phyloP scores from a whole-genome alignment of 2,329 filamentous ascomycete species.

The Tolypocladium cylindrosporum region DNA sequence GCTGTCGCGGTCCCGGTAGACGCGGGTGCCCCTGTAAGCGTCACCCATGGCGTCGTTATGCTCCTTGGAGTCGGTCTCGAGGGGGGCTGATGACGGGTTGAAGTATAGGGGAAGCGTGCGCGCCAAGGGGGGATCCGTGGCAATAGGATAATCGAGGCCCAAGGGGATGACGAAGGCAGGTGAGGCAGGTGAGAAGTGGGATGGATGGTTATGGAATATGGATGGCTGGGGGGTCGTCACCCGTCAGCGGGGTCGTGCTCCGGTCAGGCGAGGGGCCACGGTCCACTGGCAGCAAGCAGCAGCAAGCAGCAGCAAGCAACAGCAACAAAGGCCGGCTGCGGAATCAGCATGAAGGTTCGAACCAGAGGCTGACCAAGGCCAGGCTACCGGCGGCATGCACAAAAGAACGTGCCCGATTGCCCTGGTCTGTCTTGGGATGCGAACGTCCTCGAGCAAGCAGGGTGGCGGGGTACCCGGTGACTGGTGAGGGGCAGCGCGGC shows the following conservation, averaged over 20 bases:
- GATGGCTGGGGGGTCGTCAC: background rate
- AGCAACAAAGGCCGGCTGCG: background rate
- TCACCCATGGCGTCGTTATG: conserved; percentile 3
- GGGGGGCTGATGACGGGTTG: background rate
- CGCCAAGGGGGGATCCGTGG: background rate
- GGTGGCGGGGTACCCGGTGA: background rate
- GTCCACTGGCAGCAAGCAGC: background rate
- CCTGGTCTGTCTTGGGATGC: background rate
- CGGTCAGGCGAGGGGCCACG: background rate
- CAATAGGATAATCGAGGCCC: background rate
- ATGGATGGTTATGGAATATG: background rate
- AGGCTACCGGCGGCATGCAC: background rate
- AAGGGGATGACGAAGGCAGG: background rate
- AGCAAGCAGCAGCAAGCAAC: background rate
- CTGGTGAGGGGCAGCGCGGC: background rate
- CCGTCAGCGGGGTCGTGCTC: background rate
- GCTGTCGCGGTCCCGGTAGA: conserved; percentile 22
- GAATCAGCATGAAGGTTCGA: background rate
- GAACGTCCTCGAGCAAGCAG: background rate
- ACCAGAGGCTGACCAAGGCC: too few relatives aligned
- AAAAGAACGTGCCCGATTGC: background rate
- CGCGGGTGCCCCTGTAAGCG: conserved; percentile 13
- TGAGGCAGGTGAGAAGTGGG: background rate
- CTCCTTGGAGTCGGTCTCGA: background rate
- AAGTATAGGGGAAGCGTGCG: background rate